Percentiles rank a stretch among this genome's conserved stretches.
Evolutionary conservation across 306 rosid species (phyloP).

Genomic region (Dalbergia oliveri): DNA sequence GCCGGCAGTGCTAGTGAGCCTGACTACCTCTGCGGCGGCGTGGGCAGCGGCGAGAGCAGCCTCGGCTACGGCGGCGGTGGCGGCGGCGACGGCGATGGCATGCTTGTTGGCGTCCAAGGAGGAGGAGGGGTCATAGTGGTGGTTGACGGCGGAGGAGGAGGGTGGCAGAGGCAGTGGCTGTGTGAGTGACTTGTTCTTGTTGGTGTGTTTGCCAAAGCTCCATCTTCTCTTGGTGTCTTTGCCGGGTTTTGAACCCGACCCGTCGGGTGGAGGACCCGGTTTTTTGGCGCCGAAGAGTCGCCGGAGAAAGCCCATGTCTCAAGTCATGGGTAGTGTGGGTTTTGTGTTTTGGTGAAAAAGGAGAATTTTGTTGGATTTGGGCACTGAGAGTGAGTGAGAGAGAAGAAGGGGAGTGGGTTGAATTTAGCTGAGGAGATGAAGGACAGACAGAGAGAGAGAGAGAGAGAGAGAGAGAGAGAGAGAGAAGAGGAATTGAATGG

Average conservation of each 20-base stretch:
- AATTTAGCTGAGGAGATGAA: too few species aligned
- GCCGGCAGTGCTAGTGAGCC: constrained; percentile 58
- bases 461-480: too few species aligned
- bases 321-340: constrained; percentile 38
- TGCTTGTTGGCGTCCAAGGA: constrained; percentile 74
- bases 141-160: background rate
- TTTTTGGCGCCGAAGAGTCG: constrained; percentile 79
- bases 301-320: constrained; percentile 88
- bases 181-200: constrained; percentile 36
- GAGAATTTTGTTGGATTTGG: background rate
- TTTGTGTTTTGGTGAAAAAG: background rate
- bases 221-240: constrained; percentile 57
- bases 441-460: too few species aligned
- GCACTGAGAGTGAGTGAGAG: constrained; percentile 4
- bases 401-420: too few species aligned
- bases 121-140: constrained; percentile 30
- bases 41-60: constrained; percentile 93
- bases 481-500: background rate
- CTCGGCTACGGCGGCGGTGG: constrained; percentile 94
- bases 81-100: constrained; percentile 95
- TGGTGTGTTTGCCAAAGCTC: constrained; percentile 48
- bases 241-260: constrained; percentile 31
- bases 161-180: constrained; percentile 14
- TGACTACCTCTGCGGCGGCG: constrained; percentile 95
- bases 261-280: constrained; percentile 26